phyloP scores from a whole-genome alignment of 495 filamentous ascomycete species.

The Penicillium dipodomyicola region DNA sequence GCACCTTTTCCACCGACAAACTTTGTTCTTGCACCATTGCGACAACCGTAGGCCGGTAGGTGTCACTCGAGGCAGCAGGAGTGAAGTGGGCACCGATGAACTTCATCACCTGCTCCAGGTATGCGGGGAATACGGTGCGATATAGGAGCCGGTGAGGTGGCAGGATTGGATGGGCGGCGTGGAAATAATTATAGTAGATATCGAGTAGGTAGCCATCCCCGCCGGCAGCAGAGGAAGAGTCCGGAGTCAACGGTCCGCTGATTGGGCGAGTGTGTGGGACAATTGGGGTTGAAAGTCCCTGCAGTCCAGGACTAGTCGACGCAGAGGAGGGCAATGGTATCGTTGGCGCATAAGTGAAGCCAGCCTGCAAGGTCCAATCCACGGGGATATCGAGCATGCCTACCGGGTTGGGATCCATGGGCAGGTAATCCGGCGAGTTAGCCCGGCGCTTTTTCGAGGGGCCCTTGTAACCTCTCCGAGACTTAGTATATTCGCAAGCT shows the following conservation, averaged over 20 bases:
- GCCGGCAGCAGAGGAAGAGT: constrained; percentile 36
- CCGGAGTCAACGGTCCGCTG: constrained; percentile 40
- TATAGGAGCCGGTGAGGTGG: constrained; percentile 37
- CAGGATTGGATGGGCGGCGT: constrained; percentile 46
- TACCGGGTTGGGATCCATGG: constrained; percentile 21
- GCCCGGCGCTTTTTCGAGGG: constrained; percentile 49
- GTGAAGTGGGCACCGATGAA: constrained; percentile 49
- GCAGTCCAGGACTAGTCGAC: constrained; percentile 28
- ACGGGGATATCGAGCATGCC: constrained; percentile 28
- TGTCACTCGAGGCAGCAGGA: constrained; percentile 38
- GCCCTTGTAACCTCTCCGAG: constrained; percentile 49
- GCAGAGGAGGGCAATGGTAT: constrained; percentile 25
- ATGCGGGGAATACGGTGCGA: constrained; percentile 31
- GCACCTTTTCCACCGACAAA: constrained; percentile 53
- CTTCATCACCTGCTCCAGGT: constrained; percentile 47
- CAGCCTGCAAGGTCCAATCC: constrained; percentile 32
- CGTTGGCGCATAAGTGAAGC: constrained; percentile 28
- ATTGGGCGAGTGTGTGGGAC: constrained; percentile 18
- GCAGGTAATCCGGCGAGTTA: constrained; percentile 34
- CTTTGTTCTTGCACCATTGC: constrained; percentile 36
- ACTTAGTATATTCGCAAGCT: constrained; percentile 46
- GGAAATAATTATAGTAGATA: constrained; percentile 48
- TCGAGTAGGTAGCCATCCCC: constrained; percentile 46
- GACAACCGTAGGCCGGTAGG: constrained; percentile 41
- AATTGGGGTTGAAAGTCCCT: constrained; percentile 21